These are phyloP conservation scores for Vaccinium myrtillus DNA, from an alignment of 148 eudicot species.

Conservation along the genomic window DNA sequence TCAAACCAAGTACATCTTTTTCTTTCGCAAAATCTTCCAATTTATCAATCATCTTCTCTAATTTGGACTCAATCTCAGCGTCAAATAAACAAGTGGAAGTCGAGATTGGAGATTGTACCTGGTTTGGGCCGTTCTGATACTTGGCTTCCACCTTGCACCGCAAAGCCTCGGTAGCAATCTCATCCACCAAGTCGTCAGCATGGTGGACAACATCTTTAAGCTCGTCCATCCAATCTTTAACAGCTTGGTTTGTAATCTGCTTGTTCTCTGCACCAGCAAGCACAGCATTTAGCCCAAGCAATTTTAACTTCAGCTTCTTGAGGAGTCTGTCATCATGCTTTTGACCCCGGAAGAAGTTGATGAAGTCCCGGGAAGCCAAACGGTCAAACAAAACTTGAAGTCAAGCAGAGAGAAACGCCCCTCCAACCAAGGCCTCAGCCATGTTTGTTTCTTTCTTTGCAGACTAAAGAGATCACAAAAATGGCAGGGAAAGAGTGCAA, in stretches of 20 bases:
- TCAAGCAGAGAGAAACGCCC: background rate
- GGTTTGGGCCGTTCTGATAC: background rate
- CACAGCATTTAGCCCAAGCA: background rate
- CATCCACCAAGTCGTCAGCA: conserved; percentile 19
- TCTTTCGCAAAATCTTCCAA: too few relatives aligned
- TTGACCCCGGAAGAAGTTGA: background rate
- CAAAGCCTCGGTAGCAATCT: background rate
- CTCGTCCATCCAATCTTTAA: conserved; percentile 25
- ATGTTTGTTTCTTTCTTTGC: background rate
- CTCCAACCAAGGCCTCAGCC: background rate
- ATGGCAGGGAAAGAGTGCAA: background rate
- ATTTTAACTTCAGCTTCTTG: background rate
- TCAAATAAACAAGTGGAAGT: background rate
- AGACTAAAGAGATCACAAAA: background rate
- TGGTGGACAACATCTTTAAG: conserved; percentile 17
- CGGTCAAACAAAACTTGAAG: background rate
- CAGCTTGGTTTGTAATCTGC: background rate
- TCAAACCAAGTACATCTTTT: background rate
- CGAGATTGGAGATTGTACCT: background rate
- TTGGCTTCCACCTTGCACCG: background rate
- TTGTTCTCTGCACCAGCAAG: conserved; percentile 14
- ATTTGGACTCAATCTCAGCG: background rate
- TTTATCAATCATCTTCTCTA: background rate
- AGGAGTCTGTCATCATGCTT: background rate
- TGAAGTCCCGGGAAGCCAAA: background rate